Conservation (phyloP, 2,329 filamentous ascomycete genomes). For the Bretziella fagacearum region DNA sequence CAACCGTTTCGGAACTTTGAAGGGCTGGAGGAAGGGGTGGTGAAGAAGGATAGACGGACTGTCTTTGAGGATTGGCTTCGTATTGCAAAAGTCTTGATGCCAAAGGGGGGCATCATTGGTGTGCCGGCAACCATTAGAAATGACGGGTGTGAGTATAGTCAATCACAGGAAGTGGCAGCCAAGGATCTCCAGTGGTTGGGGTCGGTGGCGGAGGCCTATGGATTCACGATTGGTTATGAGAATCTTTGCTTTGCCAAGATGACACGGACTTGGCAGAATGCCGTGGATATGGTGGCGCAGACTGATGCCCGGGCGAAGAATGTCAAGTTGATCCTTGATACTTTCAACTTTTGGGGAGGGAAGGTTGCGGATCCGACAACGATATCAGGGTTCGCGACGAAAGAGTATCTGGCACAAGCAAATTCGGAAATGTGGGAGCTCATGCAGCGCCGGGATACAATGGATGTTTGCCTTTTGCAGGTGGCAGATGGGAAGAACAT, state of each 20-base stretch:
- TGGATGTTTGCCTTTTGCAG: slow-evolving; percentile 16
- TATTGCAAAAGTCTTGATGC: slow-evolving; percentile 13
- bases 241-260: slow-evolving; percentile 16
- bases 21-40: slow-evolving; percentile 10
- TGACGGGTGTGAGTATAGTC: slow-evolving; percentile 6
- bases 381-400: neutral
- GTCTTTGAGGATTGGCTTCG: slow-evolving; percentile 15
- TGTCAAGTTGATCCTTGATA: slow-evolving; percentile 19
- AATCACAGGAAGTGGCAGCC: slow-evolving; percentile 4
- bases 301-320: slow-evolving; percentile 6
- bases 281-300: slow-evolving; percentile 13
- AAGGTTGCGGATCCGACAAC: slow-evolving; percentile 3
- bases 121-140: slow-evolving; percentile 15
- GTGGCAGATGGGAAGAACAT: slow-evolving; percentile 16
- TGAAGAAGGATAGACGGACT: slow-evolving; percentile 4
- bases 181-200: slow-evolving; percentile 12
- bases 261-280: slow-evolving; percentile 15
- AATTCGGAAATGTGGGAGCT: neutral
- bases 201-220: neutral
- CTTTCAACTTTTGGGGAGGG: slow-evolving; percentile 18
- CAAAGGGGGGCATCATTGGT: slow-evolving; percentile 15
- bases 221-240: slow-evolving; percentile 16
- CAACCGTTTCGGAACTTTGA: slow-evolving; percentile 17
- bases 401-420: neutral
- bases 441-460: slow-evolving; percentile 1